Evolutionary conservation across 495 filamentous ascomycete genomes (phyloP).

Genomic region (Evansstolkia leycettana): DNA sequence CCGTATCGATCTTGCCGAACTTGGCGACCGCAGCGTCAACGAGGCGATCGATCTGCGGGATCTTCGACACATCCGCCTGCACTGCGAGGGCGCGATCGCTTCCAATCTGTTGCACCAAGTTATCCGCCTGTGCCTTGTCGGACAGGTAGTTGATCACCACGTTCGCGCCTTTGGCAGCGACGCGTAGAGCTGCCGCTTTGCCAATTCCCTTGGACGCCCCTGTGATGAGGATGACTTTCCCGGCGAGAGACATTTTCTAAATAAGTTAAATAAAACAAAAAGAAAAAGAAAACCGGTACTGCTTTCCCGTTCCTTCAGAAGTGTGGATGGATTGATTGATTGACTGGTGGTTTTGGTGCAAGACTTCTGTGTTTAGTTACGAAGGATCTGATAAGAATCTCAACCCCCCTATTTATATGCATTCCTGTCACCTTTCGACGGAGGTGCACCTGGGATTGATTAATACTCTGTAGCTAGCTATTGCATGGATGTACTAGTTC

Average conservation of each 20-base stretch:
- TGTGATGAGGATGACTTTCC: constrained; percentile 53
- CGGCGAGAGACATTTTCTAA: constrained; percentile 30
- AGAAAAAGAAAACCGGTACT: no score
- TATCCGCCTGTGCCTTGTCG: constrained; percentile 39
- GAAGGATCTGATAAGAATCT: no score
- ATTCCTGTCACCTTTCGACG: no score
- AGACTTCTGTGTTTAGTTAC: no score
- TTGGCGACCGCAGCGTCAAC: constrained; percentile 31
- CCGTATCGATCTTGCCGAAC: constrained; percentile 47
- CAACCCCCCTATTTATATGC: no score
- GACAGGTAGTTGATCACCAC: constrained; percentile 53
- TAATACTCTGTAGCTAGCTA: no score
- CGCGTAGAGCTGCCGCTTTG: constrained; percentile 39
- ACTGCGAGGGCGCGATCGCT: constrained; percentile 38
- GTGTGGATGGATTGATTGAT: no score
- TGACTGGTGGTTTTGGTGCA: no score
- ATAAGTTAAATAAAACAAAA: no score
- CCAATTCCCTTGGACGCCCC: constrained; percentile 60
- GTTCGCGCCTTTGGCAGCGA: constrained; percentile 46
- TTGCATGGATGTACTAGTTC: no score
- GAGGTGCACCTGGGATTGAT: no score
- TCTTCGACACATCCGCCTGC: constrained; percentile 34
- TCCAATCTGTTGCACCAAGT: constrained; percentile 41
- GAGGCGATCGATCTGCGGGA: constrained; percentile 27
- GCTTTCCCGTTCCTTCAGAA: no score